Evolutionary conservation across 2,329 filamentous ascomycete species (phyloP), one percentile per base, ranked within the genome.

Genomic region (Paradendryphiella salina): DNA sequence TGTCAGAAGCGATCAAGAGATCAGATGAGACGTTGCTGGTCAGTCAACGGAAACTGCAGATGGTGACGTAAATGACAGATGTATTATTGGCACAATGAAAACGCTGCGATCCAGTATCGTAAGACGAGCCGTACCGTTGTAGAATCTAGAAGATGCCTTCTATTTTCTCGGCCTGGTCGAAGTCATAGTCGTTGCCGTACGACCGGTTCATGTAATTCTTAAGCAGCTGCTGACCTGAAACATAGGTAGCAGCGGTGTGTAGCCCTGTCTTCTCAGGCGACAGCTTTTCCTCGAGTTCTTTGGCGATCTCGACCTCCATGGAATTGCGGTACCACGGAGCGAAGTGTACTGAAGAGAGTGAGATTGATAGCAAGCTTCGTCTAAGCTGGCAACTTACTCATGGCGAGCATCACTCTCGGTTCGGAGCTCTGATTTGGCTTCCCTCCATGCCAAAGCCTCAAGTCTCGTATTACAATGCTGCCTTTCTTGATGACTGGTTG

Each of bases 181-280:
- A 86, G 63, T 85, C 78, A 70, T 86, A 86, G 15, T 78, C 80
- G 63, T 86, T 86, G 0, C 83, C 83, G 63, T 82, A 86, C 1
- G 76, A 79, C 46, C 82, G 68, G 38, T 82, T 76, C 56, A 86
- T 56, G 63, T 86, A 86, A 0, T 70, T 69, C 33, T 69, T 65
- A 46, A 77, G 47, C 2, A 77, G 74, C 35, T 78, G 70, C 28
- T 78, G 69, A 23, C 71, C 73, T 1, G 64, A 53, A 3, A 79
- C 65, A 74, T 78, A 85, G 23, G 79, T 72, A 0, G 79, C 79
- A 0, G 79, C 79, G 8, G 84, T 70, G 23, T 84, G 73, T 13
- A 85, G 57, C 0, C 74, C 49, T 65, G 54, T 39, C 65, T 69
- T 68, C 35, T 76, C 61, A 2, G 49, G 54, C 42, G 79, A 73